Conservation (phyloP, 2,329 filamentous ascomycete species). For the Teratosphaeria pseudoeucalypti region DNA sequence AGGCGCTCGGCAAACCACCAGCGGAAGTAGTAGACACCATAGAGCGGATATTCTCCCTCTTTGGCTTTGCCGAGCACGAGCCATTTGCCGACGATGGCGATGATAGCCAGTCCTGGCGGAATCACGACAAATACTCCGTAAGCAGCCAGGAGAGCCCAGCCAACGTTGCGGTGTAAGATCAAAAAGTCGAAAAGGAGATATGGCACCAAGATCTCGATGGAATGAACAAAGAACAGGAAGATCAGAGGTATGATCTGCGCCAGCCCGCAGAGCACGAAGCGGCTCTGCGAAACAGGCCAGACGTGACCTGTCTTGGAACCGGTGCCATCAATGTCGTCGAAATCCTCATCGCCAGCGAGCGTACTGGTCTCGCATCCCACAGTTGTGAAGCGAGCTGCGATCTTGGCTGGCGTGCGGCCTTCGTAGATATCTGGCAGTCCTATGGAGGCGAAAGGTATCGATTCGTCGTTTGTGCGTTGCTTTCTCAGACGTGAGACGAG, state of each 20-base stretch:
- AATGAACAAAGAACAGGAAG: slow-evolving; percentile 14
- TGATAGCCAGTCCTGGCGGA: slow-evolving; percentile 12
- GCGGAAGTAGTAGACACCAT: slow-evolving; percentile 46
- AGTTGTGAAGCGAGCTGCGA: slow-evolving; percentile 9
- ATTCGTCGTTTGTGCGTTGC: slow-evolving; percentile 5
- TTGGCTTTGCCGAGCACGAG: slow-evolving; percentile 42
- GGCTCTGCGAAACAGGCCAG: slow-evolving; percentile 9
- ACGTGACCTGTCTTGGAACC: slow-evolving; percentile 11
- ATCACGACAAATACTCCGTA: slow-evolving; percentile 13
- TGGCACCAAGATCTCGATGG: slow-evolving; percentile 15
- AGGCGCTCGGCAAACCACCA: slow-evolving; percentile 41
- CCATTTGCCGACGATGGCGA: slow-evolving; percentile 44
- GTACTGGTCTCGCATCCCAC: slow-evolving; percentile 6
- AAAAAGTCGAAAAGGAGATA: slow-evolving; percentile 16
- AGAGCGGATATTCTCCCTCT: slow-evolving; percentile 47
- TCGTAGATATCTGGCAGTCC: slow-evolving; percentile 18
- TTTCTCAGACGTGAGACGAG: slow-evolving; percentile 12
- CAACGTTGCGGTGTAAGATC: slow-evolving; percentile 3
- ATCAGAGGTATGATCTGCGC: slow-evolving; percentile 14
- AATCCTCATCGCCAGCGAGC: slow-evolving; percentile 3
- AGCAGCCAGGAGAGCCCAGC: slow-evolving; percentile 11
- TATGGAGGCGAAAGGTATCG: slow-evolving; percentile 13
- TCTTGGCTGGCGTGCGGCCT: slow-evolving; percentile 12
- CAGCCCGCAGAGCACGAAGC: slow-evolving; percentile 13
- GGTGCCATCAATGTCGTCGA: slow-evolving; percentile 6